Evolutionary conservation across 2,329 filamentous ascomycete species (phyloP).

Genomic region (Fusarium succisae): DNA sequence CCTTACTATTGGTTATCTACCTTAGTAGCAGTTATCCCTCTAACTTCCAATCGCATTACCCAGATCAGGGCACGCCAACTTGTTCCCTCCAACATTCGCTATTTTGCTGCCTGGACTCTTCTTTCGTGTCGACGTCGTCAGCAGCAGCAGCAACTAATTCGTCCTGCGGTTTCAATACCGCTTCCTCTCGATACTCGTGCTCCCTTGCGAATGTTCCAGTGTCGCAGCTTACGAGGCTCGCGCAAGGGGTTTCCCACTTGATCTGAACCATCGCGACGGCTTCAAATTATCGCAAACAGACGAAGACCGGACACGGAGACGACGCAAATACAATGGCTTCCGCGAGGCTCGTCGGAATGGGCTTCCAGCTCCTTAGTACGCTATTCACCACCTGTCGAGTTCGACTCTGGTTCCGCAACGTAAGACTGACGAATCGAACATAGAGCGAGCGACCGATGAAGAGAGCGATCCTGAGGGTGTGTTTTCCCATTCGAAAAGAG

Average conservation of each 20-base stretch:
- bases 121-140: not conserved
- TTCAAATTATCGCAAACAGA: not conserved
- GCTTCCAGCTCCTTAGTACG: slow-evolving; percentile 48
- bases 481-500: slow-evolving; percentile 8
- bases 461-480: slow-evolving; percentile 50
- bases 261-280: slow-evolving; percentile 20
- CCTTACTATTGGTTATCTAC: no score
- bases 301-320: not conserved
- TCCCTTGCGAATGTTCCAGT: slow-evolving; percentile 36
- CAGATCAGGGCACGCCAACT: slow-evolving; percentile 1
- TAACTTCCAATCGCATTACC: slow-evolving; percentile 20
- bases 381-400: not conserved
- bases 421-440: slow-evolving; percentile 35
- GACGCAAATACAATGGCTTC: slow-evolving; percentile 33
- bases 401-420: not conserved
- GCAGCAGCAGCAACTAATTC: not conserved
- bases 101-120: slow-evolving; percentile 13
- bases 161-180: not conserved
- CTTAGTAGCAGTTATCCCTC: not conserved
- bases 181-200: not conserved
- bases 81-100: slow-evolving; percentile 5
- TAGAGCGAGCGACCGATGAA: slow-evolving; percentile 44
- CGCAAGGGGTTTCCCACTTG: slow-evolving; percentile 37
- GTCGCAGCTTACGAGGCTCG: slow-evolving; percentile 39
- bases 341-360: slow-evolving; percentile 42